Base-by-base conservation (phyloP, 208 protist species). In the Leptomonas seymouri region DNA sequence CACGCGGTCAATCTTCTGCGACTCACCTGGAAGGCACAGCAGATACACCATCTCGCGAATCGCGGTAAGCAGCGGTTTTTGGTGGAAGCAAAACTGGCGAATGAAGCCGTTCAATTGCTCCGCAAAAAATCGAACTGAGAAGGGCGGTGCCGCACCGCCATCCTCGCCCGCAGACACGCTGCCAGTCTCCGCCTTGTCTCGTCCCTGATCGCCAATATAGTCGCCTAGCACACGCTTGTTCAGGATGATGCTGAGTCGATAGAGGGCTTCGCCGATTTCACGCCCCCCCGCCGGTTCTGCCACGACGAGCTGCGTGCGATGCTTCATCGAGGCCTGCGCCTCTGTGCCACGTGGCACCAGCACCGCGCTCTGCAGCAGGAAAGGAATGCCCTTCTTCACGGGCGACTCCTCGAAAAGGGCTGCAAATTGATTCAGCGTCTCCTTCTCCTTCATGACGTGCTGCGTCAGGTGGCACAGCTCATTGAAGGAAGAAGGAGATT, bases 1-100 rank as follows among this genome's bases (percentile, higher is more conserved):
- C 36, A 98, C 85, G 18, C 95, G 87, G 80, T 98, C 95, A 62
- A 98, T 98, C 64, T 97, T 97, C 80, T 98, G 95, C 27, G 92
- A 90, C 82, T 98, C 95, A 18, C 95, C 93, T 14, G 95, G 95
- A 67, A 98, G 79, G 57, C 82, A 90, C 34, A 96, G 77, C 39
- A 71, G 67, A 68, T 88, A 96, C 14, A 94, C 87, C 74, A 95
- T 90, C 62, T 94, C 85, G 39, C 94, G 90, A 72, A 97, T 93
- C 20, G 87, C 80, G 12, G 74, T 71, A 8, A 96, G 69, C 18
- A 98, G 85, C 16, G 82, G 74, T 61, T 90, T 94, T 49, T 86
- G 84, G 34, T 55, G 56, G 45, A 95, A 97, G 53, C 92, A 58
- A 70, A 97, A 95, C 70, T 89, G 72, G 15, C 79, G 49, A 36